phyloP scores from a whole-genome alignment of 768 basidiomycete genomes.

The Lepiota venenata region DNA sequence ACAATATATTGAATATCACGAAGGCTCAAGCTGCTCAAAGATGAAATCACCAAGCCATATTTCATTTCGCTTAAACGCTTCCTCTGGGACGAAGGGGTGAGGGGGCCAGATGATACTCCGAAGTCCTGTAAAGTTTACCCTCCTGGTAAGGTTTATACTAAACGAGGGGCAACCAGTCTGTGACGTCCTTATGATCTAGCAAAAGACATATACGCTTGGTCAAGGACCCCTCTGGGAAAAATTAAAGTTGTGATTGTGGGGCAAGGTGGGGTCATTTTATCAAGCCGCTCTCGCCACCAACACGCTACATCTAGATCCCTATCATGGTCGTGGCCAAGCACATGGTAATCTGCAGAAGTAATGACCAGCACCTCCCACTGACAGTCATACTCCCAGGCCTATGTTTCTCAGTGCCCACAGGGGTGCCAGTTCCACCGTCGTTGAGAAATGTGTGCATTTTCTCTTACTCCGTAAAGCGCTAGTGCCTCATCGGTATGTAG shows the following conservation, averaged over 20 bases:
- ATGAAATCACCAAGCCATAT: constrained; percentile 75
- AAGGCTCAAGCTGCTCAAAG: constrained; percentile 73
- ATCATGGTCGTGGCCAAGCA: constrained; percentile 77
- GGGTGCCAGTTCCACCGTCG: constrained; percentile 75
- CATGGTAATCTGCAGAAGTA: constrained; percentile 53
- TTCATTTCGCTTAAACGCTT: constrained; percentile 71
- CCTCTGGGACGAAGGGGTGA: constrained; percentile 63
- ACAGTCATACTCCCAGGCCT: constrained; percentile 47
- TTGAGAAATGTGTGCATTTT: constrained; percentile 62
- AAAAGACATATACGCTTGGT: constrained; percentile 88
- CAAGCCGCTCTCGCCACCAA: background rate
- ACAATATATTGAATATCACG: background rate
- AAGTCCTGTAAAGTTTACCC: constrained; percentile 68
- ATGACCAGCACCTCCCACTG: constrained; percentile 3
- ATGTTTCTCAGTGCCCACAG: constrained; percentile 86
- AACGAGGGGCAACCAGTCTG: background rate
- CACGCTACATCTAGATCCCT: constrained; percentile 53
- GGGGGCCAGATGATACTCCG: constrained; percentile 43
- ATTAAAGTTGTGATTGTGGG: constrained; percentile 89
- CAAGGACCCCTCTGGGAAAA: constrained; percentile 78
- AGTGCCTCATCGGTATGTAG: constrained; percentile 31
- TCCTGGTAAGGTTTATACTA: constrained; percentile 47
- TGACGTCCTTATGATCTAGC: constrained; percentile 32
- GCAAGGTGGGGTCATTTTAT: constrained; percentile 39
- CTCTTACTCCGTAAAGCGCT: constrained; percentile 9